These are phyloP conservation scores for Diospyros kaki DNA, from an alignment of 148 eudicot species.

Conservation along the genomic window DNA sequence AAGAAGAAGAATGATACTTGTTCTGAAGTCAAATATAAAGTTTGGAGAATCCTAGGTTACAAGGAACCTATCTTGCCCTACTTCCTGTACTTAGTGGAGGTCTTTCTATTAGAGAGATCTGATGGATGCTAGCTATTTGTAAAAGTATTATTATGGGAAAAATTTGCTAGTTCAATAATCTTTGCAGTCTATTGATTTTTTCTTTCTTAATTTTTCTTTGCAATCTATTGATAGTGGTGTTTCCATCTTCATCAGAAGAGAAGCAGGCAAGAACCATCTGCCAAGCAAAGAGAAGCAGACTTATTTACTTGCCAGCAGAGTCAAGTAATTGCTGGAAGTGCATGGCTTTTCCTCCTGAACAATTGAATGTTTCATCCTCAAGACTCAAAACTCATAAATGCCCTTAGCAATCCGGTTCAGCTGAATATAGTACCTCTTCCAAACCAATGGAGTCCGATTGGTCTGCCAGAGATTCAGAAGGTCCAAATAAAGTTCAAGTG, in stretches of 20 bases:
- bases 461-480: slow-evolving; percentile 10
- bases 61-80: background rate
- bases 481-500: slow-evolving; percentile 11
- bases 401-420: slow-evolving; percentile 11
- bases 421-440: slow-evolving; percentile 5
- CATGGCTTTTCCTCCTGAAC: slow-evolving; percentile 3
- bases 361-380: slow-evolving; percentile 1
- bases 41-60: background rate
- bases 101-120: background rate
- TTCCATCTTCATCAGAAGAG: slow-evolving; percentile 16
- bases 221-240: slow-evolving; percentile 5
- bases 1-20: background rate
- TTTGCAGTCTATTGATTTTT: too few species aligned
- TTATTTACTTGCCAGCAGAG: slow-evolving; percentile 21
- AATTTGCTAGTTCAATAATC: background rate
- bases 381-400: background rate
- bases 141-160: background rate
- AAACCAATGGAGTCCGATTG: background rate
- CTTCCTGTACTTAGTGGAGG: background rate
- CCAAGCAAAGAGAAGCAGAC: slow-evolving; percentile 27
- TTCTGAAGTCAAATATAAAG: background rate
- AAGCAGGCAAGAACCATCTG: slow-evolving; percentile 5
- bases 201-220: background rate
- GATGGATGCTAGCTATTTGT: background rate
- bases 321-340: slow-evolving; percentile 7